Evolutionary conservation across 148 eudicot species (phyloP).

Genomic region (Rhododendron molle): DNA sequence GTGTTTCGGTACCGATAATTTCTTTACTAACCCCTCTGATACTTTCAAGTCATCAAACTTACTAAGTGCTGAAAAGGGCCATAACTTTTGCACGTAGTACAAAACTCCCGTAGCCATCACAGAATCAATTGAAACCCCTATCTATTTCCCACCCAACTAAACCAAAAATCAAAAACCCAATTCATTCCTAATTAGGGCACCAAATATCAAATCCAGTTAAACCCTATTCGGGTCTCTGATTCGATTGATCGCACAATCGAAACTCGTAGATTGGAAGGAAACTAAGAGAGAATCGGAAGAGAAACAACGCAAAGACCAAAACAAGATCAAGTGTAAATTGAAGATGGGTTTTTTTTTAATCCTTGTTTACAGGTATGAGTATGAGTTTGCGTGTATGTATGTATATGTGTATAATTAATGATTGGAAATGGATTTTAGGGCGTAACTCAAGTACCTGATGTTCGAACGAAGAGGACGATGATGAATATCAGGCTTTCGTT

Average conservation of each 20-base stretch:
- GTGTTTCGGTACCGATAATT: slow-evolving; percentile 56
- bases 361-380: neutral
- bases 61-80: slow-evolving; percentile 38
- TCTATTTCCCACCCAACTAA: neutral
- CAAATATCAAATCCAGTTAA: neutral
- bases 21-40: slow-evolving; percentile 57
- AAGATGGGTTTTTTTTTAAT: neutral
- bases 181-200: neutral
- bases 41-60: slow-evolving; percentile 33
- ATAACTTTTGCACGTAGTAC: slow-evolving; percentile 31
- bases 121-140: neutral
- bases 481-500: neutral
- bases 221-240: neutral
- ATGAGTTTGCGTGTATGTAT: neutral
- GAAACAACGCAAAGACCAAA: neutral
- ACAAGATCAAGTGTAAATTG: neutral
- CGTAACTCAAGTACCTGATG: slow-evolving; percentile 6
- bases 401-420: neutral
- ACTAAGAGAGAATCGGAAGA: neutral
- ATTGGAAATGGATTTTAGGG: neutral
- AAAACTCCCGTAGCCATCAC: slow-evolving; percentile 17
- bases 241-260: neutral
- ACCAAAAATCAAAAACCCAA: neutral
- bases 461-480: neutral
- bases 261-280: neutral